A percentile compares a stretch with the other conserved stretches of the same genome.
Evolutionary conservation across 2,329 filamentous ascomycete species (phyloP).

Genomic region (Fusarium solani-melongenae): DNA sequence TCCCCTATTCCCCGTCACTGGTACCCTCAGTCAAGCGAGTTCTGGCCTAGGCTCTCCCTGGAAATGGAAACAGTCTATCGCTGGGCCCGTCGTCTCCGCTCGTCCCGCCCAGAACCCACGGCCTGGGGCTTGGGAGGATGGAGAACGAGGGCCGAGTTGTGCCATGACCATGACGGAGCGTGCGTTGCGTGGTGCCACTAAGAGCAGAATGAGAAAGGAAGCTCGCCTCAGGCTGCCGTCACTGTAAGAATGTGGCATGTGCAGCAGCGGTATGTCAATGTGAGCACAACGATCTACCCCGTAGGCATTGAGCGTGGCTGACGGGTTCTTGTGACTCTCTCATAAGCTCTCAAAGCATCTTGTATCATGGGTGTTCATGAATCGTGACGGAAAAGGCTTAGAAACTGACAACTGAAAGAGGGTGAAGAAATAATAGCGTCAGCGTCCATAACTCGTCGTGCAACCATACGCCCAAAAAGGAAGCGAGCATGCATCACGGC

Average conservation of each 20-base stretch:
- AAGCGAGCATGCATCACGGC: conserved; percentile 15
- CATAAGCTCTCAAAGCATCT: neutral
- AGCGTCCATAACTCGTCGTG: neutral
- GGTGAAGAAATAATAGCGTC: neutral
- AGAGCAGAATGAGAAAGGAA: conserved; percentile 20
- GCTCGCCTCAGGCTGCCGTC: conserved; percentile 19
- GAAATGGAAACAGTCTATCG: conserved; percentile 5
- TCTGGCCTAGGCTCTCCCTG: neutral
- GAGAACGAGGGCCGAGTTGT: conserved; percentile 10
- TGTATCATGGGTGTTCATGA: neutral
- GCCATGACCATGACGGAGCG: conserved; percentile 22
- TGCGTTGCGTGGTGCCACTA: conserved; percentile 36
- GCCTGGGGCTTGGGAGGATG: conserved; percentile 19
- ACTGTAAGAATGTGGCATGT: conserved; percentile 20
- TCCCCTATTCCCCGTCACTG: conserved; percentile 1
- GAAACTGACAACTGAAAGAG: neutral
- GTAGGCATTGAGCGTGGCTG: neutral
- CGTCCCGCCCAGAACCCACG: conserved; percentile 21
- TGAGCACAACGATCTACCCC: neutral
- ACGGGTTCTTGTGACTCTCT: neutral
- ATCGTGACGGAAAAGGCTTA: neutral
- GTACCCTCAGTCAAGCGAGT: neutral
- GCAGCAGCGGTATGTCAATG: neutral
- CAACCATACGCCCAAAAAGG: conserved; percentile 12
- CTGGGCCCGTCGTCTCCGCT: conserved; percentile 17